Base-by-base conservation (phyloP, 305 asterid species). In the Fraxinus greggii region DNA sequence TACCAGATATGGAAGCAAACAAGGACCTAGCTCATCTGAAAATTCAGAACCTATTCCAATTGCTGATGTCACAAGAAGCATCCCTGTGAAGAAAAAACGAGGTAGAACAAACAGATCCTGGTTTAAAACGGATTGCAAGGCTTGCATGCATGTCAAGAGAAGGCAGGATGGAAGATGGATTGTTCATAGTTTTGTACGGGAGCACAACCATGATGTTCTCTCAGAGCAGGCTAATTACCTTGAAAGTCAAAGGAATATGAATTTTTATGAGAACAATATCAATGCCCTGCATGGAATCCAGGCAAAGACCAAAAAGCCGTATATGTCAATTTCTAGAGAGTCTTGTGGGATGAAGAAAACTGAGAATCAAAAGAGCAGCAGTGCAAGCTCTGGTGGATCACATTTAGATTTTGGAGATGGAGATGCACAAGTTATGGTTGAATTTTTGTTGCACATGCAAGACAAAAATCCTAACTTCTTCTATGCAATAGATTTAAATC, bases 91-190 rank as follows among this genome's bases (percentile, higher is more conserved):
- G 88, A 90, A 78, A 83, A 89, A 83, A 76, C 87, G 90, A 63
- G 92, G 92, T 40, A 86, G 93, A 78, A 82, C 81, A 63, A 90
- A 84, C 81, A 67, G 83, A 80, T 87, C 93, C 31, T 81, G 87
- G 88, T 84, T 88, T 21, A 90, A 90, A 90, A 87, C 92, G 35
- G 93, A 90, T 86, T 90, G 92, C 69, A 89, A 89, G 74, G 91
- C 93, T 77, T 86, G 92, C 79, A 82, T 90, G 92, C 93, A 90
- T 77, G 92, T 89, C n/a, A 90, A 90, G 87, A 76, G 88, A 79
- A 84, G 89, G 85, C 84, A 84, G 42, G 93, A 90, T 75, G 93
- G 89, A 32, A 86, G 85, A 79, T 90, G 93, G 92, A 78, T 76
- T 72, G 80, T 89, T 56, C 54, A 80, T 65, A 85, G 84, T 78